Base-by-base conservation (phyloP, 306 rosid genomes). In the Spatholobus suberectus region DNA sequence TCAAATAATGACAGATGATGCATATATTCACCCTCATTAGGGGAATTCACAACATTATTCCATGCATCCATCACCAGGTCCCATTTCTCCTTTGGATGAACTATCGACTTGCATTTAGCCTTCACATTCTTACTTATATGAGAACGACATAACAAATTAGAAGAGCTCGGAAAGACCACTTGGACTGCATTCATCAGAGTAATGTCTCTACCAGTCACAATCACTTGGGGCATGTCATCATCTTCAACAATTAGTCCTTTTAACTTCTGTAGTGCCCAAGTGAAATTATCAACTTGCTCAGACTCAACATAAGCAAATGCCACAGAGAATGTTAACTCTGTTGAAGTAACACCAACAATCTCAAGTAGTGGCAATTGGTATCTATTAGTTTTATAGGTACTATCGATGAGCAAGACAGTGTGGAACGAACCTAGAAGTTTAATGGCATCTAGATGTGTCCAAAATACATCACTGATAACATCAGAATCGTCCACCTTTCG, bases 331-430 rank as follows among this genome's bases (percentile, higher is more conserved):
- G 29, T 67, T 10, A 37, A 67, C 32, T 67, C 29, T 1, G 73
- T 35, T 17, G 73, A 67, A 37, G 73, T 67, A 18, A 67, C 73
- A n/a, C 49, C 73, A 67, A 67, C 49, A 67, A 67, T 37, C 43
- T 67, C 73, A 38, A 35, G 27, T 23, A 67, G 13, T 67, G 47
- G 49, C 11, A 67, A 37, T 7, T 11, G 49, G 10, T 38, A 67
- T 9, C 49, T 37, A 9, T 20, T 67, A n/a, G 49, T 35, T 67
- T 20, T 67, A 18, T 38, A 67, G 17, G 47, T 67, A 18, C 49
- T 35, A 67, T 67, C 49, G 37, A 67, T 67, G 6, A 67, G 12
- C 43, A 67, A 67, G 7, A 67, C 49, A 37, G 43, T 37, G 17
- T 18, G 18, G 49, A 67, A 35, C 8, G 49, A 17, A 67, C 43